These are phyloP conservation scores for Plasmodium malariae DNA, from an alignment of 169 alveolate species.

Conservation along the genomic window DNA sequence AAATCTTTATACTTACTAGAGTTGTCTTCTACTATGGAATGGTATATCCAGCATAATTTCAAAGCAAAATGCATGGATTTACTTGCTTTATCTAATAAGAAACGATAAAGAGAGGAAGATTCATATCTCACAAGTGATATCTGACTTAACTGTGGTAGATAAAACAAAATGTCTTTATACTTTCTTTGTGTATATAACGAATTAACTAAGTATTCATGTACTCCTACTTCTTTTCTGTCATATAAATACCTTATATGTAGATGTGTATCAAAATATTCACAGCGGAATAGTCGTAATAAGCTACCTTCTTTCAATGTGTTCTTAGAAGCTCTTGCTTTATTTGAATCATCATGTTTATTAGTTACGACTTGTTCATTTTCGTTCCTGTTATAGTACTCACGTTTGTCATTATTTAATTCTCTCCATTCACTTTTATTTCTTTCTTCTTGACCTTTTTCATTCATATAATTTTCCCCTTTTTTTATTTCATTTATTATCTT, in stretches of 20 bases:
- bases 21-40: slow-evolving; percentile 88
- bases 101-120: slow-evolving; percentile 86
- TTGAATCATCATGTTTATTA: not conserved
- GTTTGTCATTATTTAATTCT: not conserved
- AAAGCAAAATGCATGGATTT: slow-evolving; percentile 92
- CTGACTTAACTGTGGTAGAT: slow-evolving; percentile 88
- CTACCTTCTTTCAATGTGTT: slow-evolving; percentile 86
- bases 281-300: slow-evolving; percentile 89
- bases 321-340: slow-evolving; percentile 12
- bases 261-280: slow-evolving; percentile 92
- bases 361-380: not conserved
- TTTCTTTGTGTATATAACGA: slow-evolving; percentile 89
- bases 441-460: not conserved
- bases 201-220: slow-evolving; percentile 92
- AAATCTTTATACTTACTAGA: slow-evolving; percentile 80
- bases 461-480: not conserved
- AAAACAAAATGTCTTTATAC: slow-evolving; percentile 87
- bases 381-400: not conserved
- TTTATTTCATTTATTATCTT: slow-evolving; percentile 55
- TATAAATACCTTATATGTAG: slow-evolving; percentile 91
- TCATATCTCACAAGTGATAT: slow-evolving; percentile 83
- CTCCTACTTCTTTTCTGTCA: slow-evolving; percentile 91
- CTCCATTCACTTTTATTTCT: not conserved
- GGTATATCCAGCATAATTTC: slow-evolving; percentile 91
- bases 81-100: slow-evolving; percentile 89